Evolutionary conservation across 1,284 basidiomycete species (phyloP).

Genomic region (Trametes hirsuta): DNA sequence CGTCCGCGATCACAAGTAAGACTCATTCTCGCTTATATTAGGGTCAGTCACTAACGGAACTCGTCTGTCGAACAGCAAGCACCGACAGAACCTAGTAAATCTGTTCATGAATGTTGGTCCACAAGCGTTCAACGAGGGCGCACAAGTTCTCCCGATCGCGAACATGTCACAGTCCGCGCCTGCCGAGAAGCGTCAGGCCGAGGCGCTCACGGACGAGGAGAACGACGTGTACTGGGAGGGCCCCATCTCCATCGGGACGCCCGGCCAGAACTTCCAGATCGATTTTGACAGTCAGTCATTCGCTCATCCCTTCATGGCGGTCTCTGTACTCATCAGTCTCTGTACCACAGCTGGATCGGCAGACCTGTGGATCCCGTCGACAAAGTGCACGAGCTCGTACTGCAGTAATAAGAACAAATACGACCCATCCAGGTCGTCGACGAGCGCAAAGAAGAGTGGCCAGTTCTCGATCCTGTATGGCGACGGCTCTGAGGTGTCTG

Average conservation of each 20-base stretch:
- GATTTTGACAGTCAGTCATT: conserved; percentile 29
- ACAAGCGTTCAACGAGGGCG: conserved; percentile 14
- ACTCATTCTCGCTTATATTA: background rate
- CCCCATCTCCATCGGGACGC: conserved; percentile 32
- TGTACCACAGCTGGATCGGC: conserved; percentile 28
- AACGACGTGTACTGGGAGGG: conserved; percentile 35
- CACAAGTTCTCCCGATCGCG: background rate
- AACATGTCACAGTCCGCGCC: background rate
- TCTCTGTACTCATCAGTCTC: too few species aligned
- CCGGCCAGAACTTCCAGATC: conserved; percentile 30
- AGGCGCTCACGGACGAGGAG: conserved; percentile 28
- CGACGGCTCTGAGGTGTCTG: conserved; percentile 49
- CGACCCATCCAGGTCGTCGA: conserved; percentile 20
- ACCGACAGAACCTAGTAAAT: conserved; percentile 24
- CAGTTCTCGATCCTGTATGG: conserved; percentile 46
- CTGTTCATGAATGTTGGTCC: conserved; percentile 28
- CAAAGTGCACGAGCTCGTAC: conserved; percentile 24
- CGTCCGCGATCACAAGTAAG: conserved; percentile 32
- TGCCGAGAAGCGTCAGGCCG: conserved; percentile 29
- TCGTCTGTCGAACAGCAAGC: conserved; percentile 15
- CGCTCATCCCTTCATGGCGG: too few species aligned
- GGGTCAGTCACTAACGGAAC: background rate
- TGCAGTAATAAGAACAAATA: conserved; percentile 31
- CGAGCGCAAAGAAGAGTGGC: conserved; percentile 16
- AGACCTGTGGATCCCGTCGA: conserved; percentile 35